Evolutionary conservation across 2,329 filamentous ascomycete genomes (phyloP).

Genomic region (Diaporthe ampelina): DNA sequence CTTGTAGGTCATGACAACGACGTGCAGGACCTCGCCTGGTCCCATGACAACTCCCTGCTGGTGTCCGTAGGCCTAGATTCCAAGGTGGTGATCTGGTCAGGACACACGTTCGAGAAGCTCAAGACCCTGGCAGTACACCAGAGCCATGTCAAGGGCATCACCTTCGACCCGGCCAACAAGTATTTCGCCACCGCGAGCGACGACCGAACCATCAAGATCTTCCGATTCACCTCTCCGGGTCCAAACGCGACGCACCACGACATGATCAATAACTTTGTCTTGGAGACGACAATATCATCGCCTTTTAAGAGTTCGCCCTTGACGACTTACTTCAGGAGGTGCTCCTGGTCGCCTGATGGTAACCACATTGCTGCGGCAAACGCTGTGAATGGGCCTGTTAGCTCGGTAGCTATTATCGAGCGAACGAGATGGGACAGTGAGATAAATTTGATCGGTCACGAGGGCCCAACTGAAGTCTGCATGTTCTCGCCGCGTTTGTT

Average conservation of each 20-base stretch:
- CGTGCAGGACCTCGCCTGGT: constrained; percentile 98
- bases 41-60: constrained; percentile 92
- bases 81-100: constrained; percentile 98
- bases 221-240: constrained; percentile 90
- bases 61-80: constrained; percentile 97
- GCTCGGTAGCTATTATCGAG: constrained; percentile 95
- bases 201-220: constrained; percentile 96
- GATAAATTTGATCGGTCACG: constrained; percentile 97
- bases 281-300: constrained; percentile 89
- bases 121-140: constrained; percentile 94
- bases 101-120: constrained; percentile 96
- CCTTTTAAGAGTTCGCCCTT: constrained; percentile 94
- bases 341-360: constrained; percentile 97
- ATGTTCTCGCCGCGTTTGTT: constrained; percentile 96
- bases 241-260: constrained; percentile 95
- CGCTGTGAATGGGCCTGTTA: constrained; percentile 96
- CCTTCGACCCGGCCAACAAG: constrained; percentile 98
- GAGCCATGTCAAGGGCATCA: constrained; percentile 98
- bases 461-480: constrained; percentile 96
- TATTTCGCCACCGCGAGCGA: constrained; percentile 99
- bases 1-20: constrained; percentile 98
- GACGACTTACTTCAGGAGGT: constrained; percentile 96
- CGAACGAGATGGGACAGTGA: constrained; percentile 94
- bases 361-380: constrained; percentile 98
- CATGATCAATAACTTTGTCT: constrained; percentile 95